Evolutionary conservation across 768 basidiomycete genomes (phyloP).

Genomic region (Collybiopsis luxurians): DNA sequence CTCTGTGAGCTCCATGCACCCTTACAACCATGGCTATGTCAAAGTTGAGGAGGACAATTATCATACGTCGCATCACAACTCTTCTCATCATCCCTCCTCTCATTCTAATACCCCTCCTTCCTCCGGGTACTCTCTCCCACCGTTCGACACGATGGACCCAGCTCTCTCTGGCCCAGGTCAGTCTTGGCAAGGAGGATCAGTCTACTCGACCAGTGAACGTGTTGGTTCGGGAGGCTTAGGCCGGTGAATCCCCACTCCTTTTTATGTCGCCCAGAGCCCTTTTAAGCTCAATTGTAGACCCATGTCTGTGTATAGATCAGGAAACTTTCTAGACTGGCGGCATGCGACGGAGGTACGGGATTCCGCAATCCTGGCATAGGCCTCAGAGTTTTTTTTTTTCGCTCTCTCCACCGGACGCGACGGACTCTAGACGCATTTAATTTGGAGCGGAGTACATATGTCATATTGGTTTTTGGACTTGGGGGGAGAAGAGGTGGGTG

Average conservation of each 20-base stretch:
- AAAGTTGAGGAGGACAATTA: conserved; percentile 8
- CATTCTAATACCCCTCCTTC: neutral
- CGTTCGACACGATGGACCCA: conserved; percentile 4
- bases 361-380: conserved; percentile 2
- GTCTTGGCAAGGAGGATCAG: neutral
- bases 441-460: too few relatives aligned
- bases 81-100: neutral
- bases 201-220: neutral
- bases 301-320: conserved; percentile 6
- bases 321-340: neutral
- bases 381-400: neutral
- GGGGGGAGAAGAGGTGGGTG: neutral
- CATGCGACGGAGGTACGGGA: neutral
- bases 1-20: conserved; percentile 4
- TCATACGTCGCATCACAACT: conserved; percentile 4
- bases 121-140: neutral
- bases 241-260: conserved; percentile 7
- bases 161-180: neutral
- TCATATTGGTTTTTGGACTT: neutral
- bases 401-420: too few relatives aligned
- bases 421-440: too few relatives aligned
- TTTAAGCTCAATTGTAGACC: neutral
- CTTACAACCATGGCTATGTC: conserved; percentile 4
- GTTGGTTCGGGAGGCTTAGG: conserved; percentile 4
- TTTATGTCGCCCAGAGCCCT: neutral